A percentile compares a stretch with the other conserved stretches of the same genome.
phyloP scores from a whole-genome alignment of 495 filamentous ascomycete species.

The Lasiosphaeria hispida region DNA sequence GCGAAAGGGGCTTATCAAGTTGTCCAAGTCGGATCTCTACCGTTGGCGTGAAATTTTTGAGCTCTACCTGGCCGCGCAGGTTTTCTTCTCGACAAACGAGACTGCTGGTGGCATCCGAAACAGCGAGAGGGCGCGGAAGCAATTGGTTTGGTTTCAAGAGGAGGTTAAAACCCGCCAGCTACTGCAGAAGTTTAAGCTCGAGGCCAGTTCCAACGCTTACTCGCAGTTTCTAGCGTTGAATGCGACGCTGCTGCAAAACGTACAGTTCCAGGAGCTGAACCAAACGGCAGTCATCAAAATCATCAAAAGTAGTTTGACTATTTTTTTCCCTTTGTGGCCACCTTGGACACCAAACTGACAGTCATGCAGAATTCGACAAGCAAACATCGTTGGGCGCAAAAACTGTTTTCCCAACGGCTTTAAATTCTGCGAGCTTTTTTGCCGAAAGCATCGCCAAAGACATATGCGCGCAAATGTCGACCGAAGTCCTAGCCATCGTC shows the following conservation, averaged over 20 bases:
- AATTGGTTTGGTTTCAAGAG: constrained; percentile 57
- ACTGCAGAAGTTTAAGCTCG: constrained; percentile 54
- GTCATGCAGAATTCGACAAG: constrained; percentile 69
- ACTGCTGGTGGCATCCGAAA: constrained; percentile 55
- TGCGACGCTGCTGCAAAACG: constrained; percentile 57
- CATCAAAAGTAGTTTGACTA: constrained; percentile 60
- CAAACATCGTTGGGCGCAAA: constrained; percentile 64
- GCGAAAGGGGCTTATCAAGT: constrained; percentile 32
- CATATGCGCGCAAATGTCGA: constrained; percentile 62
- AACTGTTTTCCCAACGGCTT: constrained; percentile 48
- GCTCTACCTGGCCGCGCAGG: constrained; percentile 63
- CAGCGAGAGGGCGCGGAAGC: constrained; percentile 50
- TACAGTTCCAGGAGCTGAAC: constrained; percentile 75
- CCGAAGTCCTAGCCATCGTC: constrained; percentile 60
- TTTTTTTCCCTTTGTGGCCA: not conserved
- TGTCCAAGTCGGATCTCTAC: constrained; percentile 61
- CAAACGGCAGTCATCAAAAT: constrained; percentile 68
- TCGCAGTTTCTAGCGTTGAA: constrained; percentile 64
- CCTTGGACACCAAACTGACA: not conserved
- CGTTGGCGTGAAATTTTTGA: constrained; percentile 73
- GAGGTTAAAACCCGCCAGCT: constrained; percentile 55
- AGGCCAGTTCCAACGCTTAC: constrained; percentile 55
- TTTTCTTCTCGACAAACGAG: constrained; percentile 72
- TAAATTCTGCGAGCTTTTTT: constrained; percentile 50
- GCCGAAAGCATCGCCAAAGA: constrained; percentile 60